Percentiles rank a stretch among this genome's conserved stretches.
Evolutionary conservation across 208 protist species (phyloP).

Genomic region (Leishmania tarentolae): DNA sequence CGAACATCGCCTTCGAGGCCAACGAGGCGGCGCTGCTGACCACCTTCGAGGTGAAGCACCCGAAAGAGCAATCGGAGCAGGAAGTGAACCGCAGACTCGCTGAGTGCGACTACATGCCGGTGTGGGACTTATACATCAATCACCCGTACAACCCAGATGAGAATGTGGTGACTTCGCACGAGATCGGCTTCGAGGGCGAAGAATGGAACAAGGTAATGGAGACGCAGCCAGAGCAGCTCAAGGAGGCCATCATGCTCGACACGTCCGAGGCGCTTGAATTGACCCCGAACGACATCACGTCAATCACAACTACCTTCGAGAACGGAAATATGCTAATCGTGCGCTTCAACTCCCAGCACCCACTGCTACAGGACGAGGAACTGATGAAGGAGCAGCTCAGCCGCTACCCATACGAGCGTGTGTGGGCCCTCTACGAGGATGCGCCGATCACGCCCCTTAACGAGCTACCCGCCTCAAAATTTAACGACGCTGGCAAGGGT

Average conservation of each 20-base stretch:
- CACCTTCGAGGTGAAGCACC: slow-evolving; percentile 54
- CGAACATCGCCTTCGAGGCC: slow-evolving; percentile 37
- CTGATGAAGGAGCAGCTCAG: slow-evolving; percentile 54
- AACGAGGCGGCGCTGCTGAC: slow-evolving; percentile 22
- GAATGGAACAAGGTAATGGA: slow-evolving; percentile 60
- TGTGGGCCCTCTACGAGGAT: slow-evolving; percentile 56
- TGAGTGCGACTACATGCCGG: slow-evolving; percentile 39
- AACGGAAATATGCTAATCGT: slow-evolving; percentile 40
- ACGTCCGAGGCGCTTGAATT: slow-evolving; percentile 43
- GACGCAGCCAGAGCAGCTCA: slow-evolving; percentile 38
- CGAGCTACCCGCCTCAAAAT: slow-evolving; percentile 12
- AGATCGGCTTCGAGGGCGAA: slow-evolving; percentile 58
- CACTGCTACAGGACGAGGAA: slow-evolving; percentile 33
- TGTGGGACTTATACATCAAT: slow-evolving; percentile 58
- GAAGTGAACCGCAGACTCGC: slow-evolving; percentile 46
- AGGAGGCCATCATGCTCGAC: slow-evolving; percentile 47
- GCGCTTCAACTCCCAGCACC: slow-evolving; percentile 36
- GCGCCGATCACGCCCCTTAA: slow-evolving; percentile 17
- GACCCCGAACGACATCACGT: slow-evolving; percentile 33
- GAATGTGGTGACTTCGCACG: slow-evolving; percentile 34
- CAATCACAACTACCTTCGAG: slow-evolving; percentile 27
- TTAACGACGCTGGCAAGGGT: slow-evolving; percentile 10
- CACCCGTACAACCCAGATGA: slow-evolving; percentile 38
- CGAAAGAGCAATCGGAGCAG: slow-evolving; percentile 32
- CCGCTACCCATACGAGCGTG: slow-evolving; percentile 45